Evolutionary conservation across 371 early-diverging fungal genomes (phyloP).

Genomic region (Rhizopus sp.): DNA sequence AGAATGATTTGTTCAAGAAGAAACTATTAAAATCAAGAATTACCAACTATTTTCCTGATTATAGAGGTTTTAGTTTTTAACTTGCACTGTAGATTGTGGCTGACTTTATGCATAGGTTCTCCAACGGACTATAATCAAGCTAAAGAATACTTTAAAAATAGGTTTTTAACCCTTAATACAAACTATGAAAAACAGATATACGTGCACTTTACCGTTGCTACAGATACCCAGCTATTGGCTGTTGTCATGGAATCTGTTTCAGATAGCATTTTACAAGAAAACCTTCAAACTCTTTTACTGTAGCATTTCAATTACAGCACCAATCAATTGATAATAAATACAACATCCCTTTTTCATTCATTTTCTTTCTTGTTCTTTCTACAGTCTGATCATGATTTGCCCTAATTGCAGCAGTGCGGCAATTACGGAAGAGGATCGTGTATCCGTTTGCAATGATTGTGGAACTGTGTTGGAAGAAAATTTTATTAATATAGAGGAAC

Average conservation of each 20-base stretch:
- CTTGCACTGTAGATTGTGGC: no score
- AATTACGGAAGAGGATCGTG: background rate
- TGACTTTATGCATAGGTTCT: conserved; percentile 15
- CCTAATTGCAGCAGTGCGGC: background rate
- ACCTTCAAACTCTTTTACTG: conserved; percentile 33
- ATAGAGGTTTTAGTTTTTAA: conserved; percentile 49
- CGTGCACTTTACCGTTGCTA: conserved; percentile 57
- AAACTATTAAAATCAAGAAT: conserved; percentile 79
- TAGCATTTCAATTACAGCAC: conserved; percentile 6
- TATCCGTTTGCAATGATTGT: background rate
- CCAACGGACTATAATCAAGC: conserved; percentile 26
- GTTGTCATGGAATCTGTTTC: conserved; percentile 57
- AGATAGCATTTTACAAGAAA: conserved; percentile 51
- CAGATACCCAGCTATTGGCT: conserved; percentile 51
- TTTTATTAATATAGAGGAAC: background rate
- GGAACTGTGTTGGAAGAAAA: background rate
- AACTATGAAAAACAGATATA: conserved; percentile 52
- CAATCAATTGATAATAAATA: background rate
- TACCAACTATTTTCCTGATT: conserved; percentile 85
- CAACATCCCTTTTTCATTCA: conserved; percentile 6
- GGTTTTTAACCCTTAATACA: conserved; percentile 25
- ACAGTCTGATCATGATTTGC: background rate
- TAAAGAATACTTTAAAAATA: conserved; percentile 23
- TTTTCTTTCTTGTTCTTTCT: conserved; percentile 1
- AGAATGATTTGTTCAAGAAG: conserved; percentile 88